Evolutionary conservation across 2,329 filamentous ascomycete genomes (phyloP), one percentile per base, ranked within the genome.

Genomic region (Monosporascus sp.): DNA sequence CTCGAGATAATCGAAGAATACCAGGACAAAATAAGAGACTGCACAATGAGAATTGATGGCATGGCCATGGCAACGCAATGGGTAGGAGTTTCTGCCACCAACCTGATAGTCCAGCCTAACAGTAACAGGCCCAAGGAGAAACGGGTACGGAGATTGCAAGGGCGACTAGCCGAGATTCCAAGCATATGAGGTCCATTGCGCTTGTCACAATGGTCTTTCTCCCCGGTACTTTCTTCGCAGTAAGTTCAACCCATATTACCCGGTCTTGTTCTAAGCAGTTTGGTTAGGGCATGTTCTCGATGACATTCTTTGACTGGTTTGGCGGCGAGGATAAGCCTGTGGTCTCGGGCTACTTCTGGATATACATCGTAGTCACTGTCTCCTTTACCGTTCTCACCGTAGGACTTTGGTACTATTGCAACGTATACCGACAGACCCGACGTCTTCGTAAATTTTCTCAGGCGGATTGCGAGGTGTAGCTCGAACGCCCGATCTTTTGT

Each of bases 31-130:
- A 65, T 68, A 3, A 52, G 62, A 37, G 65, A 69, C 6, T 70
- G 65, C 35, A 62, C 60, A 0, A 69, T 70, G 65, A 57, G 65
- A n/a, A 45, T 70, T 1, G 67, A 70, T 15, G 66, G 65, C 3
- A 69, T 70, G 65, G 59, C 62, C 6, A 67, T 70, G 62, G 61
- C 67, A 15, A 70, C 64, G 3, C 66, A 70, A 63, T 68, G 64
- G 66, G 68, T 68, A 59, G 39, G 59, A 45, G 9, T 6, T 27
- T 17, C 48, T 37, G 8, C 27, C 38, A 5, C 9, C 17, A 6
- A n/a, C 44, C 35, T n/a, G 24, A 14, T 18, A 22, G 18, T 5
- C 39, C 22, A n/a, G 11, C 50, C 47, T 46, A 37, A 48, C 39
- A 37, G 25, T 25, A 31, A 35, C 35, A 68, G 65, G 57, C 59